These are phyloP conservation scores for Batrachochytrium dendrobatidis DNA, from an alignment of 371 early-diverging fungal species.

Conservation along the genomic window DNA sequence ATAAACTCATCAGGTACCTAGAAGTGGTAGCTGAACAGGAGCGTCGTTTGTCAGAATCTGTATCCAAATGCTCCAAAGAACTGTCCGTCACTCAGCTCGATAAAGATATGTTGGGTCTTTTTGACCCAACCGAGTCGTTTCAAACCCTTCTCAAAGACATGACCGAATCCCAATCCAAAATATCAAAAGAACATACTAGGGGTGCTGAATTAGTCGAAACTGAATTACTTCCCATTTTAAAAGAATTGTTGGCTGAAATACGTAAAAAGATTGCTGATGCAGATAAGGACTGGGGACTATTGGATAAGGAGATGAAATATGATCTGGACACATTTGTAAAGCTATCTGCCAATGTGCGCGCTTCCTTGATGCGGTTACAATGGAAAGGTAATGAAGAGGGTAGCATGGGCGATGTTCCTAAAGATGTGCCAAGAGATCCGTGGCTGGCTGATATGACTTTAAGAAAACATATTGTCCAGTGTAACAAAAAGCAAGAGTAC, in stretches of 20 bases:
- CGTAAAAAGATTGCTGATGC: constrained; percentile 20
- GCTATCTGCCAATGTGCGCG: constrained; percentile 15
- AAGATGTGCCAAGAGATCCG: constrained; percentile 28
- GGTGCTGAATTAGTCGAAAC: constrained; percentile 26
- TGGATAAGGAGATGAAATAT: constrained; percentile 26
- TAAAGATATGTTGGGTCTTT: constrained; percentile 16
- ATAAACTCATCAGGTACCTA: constrained; percentile 25
- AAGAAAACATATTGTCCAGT: constrained; percentile 25
- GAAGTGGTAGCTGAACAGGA: constrained; percentile 31
- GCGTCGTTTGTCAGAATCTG: constrained; percentile 26
- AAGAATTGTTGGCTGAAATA: constrained; percentile 24
- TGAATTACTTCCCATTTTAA: constrained; percentile 32
- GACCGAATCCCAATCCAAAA: constrained; percentile 29
- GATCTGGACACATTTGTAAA: constrained; percentile 28
- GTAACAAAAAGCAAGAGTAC: constrained; percentile 25
- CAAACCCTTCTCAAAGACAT: constrained; percentile 32
- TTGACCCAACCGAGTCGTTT: constrained; percentile 24
- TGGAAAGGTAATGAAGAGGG: constrained; percentile 12
- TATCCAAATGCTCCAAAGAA: constrained; percentile 17
- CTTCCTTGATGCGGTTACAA: constrained; percentile 17
- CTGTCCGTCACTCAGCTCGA: constrained; percentile 17
- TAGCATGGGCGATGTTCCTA: constrained; percentile 1
- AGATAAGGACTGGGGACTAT: constrained; percentile 28
- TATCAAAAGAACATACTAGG: constrained; percentile 32
- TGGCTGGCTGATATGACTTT: constrained; percentile 34